phyloP scores from a whole-genome alignment of 2,329 filamentous ascomycete genomes.

The Hypomyces rosellus region DNA sequence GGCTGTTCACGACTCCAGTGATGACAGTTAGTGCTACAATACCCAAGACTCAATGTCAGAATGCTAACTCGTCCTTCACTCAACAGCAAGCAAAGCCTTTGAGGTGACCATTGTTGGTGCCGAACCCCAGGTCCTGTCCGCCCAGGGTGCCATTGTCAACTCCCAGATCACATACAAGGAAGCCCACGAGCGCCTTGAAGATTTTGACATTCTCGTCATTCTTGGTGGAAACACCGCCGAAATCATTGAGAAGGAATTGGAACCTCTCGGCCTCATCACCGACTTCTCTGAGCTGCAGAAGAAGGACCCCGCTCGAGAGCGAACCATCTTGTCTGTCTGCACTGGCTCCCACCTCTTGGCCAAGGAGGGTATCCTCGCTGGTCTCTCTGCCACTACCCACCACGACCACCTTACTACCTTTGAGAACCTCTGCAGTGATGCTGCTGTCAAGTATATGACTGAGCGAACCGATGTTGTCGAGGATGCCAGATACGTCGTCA shows the following conservation, averaged over 20 bases:
- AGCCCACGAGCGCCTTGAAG: conserved; percentile 64
- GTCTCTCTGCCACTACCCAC: conserved; percentile 76
- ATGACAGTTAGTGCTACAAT: conserved; percentile 35
- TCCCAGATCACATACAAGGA: conserved; percentile 75
- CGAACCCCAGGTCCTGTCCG: conserved; percentile 49
- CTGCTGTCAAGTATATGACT: conserved; percentile 60
- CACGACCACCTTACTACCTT: conserved; percentile 73
- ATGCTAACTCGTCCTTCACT: conserved; percentile 4
- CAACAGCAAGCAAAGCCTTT: conserved; percentile 49
- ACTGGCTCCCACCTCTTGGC: conserved; percentile 74
- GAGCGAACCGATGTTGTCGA: conserved; percentile 80
- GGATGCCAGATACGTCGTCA: conserved; percentile 77
- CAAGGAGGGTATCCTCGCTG: conserved; percentile 68
- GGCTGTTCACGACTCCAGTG: conserved; percentile 47
- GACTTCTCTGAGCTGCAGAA: conserved; percentile 75
- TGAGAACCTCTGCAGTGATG: conserved; percentile 74
- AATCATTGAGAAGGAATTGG: conserved; percentile 59
- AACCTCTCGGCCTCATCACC: conserved; percentile 66
- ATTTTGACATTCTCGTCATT: conserved; percentile 75
- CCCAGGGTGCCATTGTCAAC: conserved; percentile 62
- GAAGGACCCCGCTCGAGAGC: conserved; percentile 71
- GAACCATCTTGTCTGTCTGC: conserved; percentile 74
- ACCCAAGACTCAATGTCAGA: conserved; percentile 1
- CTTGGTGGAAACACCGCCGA: conserved; percentile 62
- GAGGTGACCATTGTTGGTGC: conserved; percentile 49